Base-by-base conservation (phyloP, 495 filamentous ascomycete species). In the Clohesyomyces aquaticus region DNA sequence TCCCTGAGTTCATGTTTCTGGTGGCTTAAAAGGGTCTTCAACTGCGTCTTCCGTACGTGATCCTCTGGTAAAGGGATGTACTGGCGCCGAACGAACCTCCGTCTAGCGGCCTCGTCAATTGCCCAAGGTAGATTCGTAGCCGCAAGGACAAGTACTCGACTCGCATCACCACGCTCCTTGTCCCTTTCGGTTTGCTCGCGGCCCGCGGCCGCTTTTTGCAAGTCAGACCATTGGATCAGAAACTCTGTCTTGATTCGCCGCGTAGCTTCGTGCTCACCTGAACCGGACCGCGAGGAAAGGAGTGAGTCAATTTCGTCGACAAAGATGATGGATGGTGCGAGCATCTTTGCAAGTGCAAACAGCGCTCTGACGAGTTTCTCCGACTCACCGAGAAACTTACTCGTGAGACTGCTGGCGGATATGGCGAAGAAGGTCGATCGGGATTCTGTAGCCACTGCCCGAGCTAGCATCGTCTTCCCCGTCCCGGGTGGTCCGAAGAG, bases 301-400 rank as follows among this genome's bases (percentile, higher is more conserved):
- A 99, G 77, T 0, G 94, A 97, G 74, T 99, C 94, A 69, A 99
- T 99, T 73, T 99, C 94, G 70, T 99, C 94, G 4, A 99, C 93
- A 66, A 99, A 99, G 67, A 99, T 99, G 74, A 99, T 98, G 59
- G 88, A 91, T 0, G 94, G 94, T 0, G 94, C 93, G 26, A 98
- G 84, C 18, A 86, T 82, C 71, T 96, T 96, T 23, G 94, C 93
- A 8, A 98, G 80, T 0, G 85, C 85, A 71, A 99, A 99, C 18
- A 98, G 82, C 0, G 95, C 94, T 18, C 92, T 86, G 3, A 99
- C 94, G 19, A 98, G 87, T 77, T 98, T 98, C 75, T 98, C 94
- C 22, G 89, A 93, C 74, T 99, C 94, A 29, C 94, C 94, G 43
- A 98, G 86, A 78, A 91, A 98, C 80, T 98, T 98, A 52, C 88